Evolutionary conservation across 2,329 filamentous ascomycete species (phyloP).

Genomic region (Trichoderma koningii): DNA sequence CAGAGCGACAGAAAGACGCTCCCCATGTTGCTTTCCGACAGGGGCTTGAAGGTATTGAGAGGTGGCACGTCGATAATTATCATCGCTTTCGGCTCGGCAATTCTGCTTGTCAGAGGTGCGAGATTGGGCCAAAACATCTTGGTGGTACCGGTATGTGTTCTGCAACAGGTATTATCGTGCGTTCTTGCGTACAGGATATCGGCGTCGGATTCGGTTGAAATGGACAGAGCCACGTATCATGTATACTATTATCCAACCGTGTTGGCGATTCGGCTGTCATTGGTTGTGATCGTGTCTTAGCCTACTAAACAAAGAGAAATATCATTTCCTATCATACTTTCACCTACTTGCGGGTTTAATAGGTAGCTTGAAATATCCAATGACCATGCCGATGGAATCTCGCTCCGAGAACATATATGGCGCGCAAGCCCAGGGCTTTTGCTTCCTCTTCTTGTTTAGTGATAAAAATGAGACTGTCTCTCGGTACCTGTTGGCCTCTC

Average conservation of each 20-base stretch:
- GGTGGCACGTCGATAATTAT: background rate
- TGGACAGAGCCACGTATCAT: background rate
- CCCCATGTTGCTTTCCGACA: background rate
- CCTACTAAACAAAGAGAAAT: background rate
- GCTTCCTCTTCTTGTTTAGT: no score
- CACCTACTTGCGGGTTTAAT: no score
- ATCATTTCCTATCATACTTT: background rate
- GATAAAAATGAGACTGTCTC: no score
- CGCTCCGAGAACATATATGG: no score
- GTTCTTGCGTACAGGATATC: background rate
- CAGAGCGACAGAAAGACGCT: background rate
- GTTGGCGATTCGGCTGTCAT: constrained; percentile 25
- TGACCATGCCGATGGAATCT: no score
- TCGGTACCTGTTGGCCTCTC: no score
- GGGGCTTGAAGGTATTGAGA: background rate
- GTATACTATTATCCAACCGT: background rate
- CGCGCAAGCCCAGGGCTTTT: no score
- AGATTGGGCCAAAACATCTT: background rate
- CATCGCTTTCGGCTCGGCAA: background rate
- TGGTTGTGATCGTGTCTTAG: background rate
- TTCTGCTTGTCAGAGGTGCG: background rate
- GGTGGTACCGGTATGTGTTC: background rate
- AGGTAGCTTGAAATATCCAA: no score
- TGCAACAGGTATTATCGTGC: background rate
- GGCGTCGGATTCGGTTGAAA: background rate